Conservation (phyloP, 257 asterid species). For the Anisodus tanguticus region DNA sequence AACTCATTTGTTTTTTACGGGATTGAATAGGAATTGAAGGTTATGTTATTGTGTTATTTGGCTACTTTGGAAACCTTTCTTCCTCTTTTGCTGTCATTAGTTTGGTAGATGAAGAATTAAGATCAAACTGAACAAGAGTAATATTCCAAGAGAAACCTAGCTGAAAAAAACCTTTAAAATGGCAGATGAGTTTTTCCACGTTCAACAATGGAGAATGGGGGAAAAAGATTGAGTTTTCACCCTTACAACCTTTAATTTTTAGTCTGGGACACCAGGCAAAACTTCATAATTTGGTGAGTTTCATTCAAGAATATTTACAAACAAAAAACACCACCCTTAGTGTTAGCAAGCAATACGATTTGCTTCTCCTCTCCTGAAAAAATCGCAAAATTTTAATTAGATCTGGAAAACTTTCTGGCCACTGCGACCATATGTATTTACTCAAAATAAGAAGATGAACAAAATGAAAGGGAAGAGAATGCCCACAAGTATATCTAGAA, state of each 20-base stretch:
- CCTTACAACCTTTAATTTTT: too few species aligned
- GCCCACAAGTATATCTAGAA: background rate
- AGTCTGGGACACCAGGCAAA: background rate
- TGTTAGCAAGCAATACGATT: background rate
- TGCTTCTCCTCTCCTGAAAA: background rate
- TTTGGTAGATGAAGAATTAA: too few species aligned
- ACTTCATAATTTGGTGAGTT: background rate
- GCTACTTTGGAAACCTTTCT: too few species aligned
- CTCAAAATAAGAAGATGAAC: background rate
- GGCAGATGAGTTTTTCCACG: too few species aligned
- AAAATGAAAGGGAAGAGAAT: background rate
- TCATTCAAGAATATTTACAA: background rate
- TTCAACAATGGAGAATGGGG: too few species aligned
- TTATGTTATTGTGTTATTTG: too few species aligned
- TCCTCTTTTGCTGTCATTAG: too few species aligned
- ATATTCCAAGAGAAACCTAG: too few species aligned
- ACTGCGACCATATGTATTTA: background rate
- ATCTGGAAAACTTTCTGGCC: background rate
- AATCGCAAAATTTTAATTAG: background rate
- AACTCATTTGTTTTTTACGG: background rate
- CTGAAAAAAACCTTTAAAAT: too few species aligned
- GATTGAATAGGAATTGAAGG: too few species aligned
- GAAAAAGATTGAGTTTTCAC: too few species aligned
- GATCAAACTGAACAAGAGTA: too few species aligned
- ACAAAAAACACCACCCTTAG: background rate